These are phyloP conservation scores for Tuber indicum DNA, from an alignment of 495 filamentous ascomycete species.

Conservation along the genomic window DNA sequence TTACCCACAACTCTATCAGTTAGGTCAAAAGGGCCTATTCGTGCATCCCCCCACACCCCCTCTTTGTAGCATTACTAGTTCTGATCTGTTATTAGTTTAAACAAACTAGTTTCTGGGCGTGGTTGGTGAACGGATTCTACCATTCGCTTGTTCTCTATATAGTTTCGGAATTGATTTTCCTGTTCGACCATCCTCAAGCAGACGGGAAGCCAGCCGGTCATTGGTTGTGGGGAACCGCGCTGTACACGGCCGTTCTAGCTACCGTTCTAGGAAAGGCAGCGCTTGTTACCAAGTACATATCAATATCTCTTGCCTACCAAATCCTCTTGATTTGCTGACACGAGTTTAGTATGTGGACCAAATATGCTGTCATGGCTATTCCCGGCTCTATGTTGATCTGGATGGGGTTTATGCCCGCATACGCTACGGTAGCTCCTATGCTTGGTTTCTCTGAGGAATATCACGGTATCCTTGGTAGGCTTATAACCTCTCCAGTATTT, in stretches of 20 bases:
- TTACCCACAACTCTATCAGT: conserved; percentile 91
- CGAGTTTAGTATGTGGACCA: conserved; percentile 73
- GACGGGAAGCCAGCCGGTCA: conserved; percentile 80
- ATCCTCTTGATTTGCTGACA: neutral
- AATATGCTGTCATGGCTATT: conserved; percentile 93
- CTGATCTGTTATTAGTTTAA: conserved; percentile 56
- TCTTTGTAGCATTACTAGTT: neutral
- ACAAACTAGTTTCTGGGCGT: conserved; percentile 80
- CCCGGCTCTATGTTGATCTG: conserved; percentile 88
- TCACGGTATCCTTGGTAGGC: conserved; percentile 68
- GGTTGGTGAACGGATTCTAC: conserved; percentile 91
- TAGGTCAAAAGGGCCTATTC: conserved; percentile 85
- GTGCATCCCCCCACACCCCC: conserved; percentile 17
- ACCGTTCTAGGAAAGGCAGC: conserved; percentile 95
- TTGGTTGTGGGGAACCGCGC: conserved; percentile 92
- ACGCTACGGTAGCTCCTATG: conserved; percentile 83
- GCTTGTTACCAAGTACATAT: conserved; percentile 65
- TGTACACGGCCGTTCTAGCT: conserved; percentile 84
- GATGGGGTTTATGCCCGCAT: conserved; percentile 82
- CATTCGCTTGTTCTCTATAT: conserved; percentile 91
- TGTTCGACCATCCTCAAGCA: conserved; percentile 62
- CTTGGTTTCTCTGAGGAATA: conserved; percentile 79
- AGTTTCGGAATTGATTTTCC: conserved; percentile 71
- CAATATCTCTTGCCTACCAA: neutral
- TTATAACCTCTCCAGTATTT: conserved; percentile 77